Evolutionary conservation across 352 stramenopile species (phyloP), one percentile per base, ranked within the genome.

Genomic region (Phytopythium helicoides): DNA sequence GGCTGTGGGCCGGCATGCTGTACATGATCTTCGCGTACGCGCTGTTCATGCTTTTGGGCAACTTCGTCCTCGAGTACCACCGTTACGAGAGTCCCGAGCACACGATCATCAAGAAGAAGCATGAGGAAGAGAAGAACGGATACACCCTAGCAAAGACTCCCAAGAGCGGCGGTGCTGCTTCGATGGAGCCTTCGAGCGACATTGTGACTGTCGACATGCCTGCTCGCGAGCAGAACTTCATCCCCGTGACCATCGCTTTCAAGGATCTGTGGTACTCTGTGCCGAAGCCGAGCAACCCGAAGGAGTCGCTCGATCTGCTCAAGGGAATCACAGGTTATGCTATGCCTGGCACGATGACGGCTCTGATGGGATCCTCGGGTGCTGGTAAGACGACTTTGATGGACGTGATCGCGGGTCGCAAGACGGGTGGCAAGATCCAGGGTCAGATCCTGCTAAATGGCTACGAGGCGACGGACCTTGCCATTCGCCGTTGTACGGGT

Each of bases 321-420:
- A n/a, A n/a, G n/a, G n/a, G n/a, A n/a, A n/a, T n/a, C n/a, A n/a
- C n/a, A n/a, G n/a, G n/a, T n/a, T n/a, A n/a, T n/a, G n/a, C 70
- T 14, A 46, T 57, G 21, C 77, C 77, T 15, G 77, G 78, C 10
- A 56, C 74, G 18, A 74, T 97, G 65, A 97, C 85, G 18, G 90
- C 87, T 12, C 62, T 97, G 3, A 95, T 96, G 81, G 88, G n/a
- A n/a, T n/a, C n/a, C n/a, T n/a, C n/a, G n/a, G n/a, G n/a, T n/a
- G n/a, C n/a, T n/a, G n/a, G n/a, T 19, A 94, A 81, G 51, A 89
- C 72, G 23, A 98, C 92, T 3, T 68, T 98, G n/a, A 88, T 96
- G 60, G 89, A 98, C 70, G 88, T 97, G 12, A 91, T 98, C 41
- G 84, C 91, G 4, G 67, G 92, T 26, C 70, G n/a, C n/a, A n/a